Percentiles rank a stretch among this genome's conserved stretches.
Conservation (phyloP, 1,139 yeast genomes). For the Saccharomyces pastorianus region DNA sequence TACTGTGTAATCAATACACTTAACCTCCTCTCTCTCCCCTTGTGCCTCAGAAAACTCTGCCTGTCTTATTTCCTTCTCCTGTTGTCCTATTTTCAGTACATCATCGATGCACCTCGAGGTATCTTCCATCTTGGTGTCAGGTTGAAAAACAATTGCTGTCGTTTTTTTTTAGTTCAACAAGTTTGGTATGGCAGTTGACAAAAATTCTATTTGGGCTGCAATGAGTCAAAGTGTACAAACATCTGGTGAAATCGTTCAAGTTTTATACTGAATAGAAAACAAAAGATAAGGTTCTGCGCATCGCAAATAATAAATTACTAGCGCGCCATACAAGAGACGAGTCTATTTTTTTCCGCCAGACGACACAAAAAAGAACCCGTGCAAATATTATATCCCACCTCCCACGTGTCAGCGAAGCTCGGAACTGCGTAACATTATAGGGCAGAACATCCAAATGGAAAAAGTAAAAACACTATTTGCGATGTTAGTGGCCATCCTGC, state of each 20-base stretch:
- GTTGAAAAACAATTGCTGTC: not conserved
- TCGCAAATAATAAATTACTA: not conserved
- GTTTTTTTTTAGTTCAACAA: not conserved
- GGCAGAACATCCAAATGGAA: not conserved
- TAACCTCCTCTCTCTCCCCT: not conserved
- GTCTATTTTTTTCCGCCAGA: not conserved
- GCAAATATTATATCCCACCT: not conserved
- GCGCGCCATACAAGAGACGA: not conserved
- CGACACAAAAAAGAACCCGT: not conserved
- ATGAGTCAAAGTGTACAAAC: not conserved
- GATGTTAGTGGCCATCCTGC: not conserved
- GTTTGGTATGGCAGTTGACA: not conserved
- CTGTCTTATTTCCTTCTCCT: not conserved
- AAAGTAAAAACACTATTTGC: not conserved
- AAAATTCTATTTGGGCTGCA: not conserved
- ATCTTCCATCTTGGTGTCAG: not conserved
- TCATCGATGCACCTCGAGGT: not conserved
- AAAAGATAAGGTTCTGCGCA: not conserved
- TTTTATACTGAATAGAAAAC: not conserved
- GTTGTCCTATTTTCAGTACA: not conserved
- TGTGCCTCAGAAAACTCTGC: not conserved
- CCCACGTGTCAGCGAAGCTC: not conserved
- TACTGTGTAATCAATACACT: not conserved
- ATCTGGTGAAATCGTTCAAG: not conserved
- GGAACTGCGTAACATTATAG: not conserved